Base-by-base conservation (phyloP, 164 flowering plant genomes). In the Chloranthus sessilifolius region DNA sequence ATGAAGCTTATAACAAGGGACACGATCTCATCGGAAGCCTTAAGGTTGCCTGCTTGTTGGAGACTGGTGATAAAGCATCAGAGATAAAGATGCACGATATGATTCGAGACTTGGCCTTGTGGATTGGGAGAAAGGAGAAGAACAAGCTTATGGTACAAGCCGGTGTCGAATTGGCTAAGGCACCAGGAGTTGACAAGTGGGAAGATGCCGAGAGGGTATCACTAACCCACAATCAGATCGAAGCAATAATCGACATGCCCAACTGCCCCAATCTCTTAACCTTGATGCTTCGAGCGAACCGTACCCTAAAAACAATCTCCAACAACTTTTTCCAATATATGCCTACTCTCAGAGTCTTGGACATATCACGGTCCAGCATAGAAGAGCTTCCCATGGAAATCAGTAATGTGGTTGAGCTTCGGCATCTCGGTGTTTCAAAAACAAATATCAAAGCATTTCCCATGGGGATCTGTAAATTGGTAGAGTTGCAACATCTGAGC, bases 11-110 rank as follows among this genome's bases (percentile, higher is more conserved):
- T 14, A 53, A 53, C 34, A 42, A 41, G 37, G 57, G 57, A 7
- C 22, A 29, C 8, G 40, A 26, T 3, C 29, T 53, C 5, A 43
- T 53, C 12, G 37, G 21, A n/a, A 53, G 24, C 7, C 35, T 30
- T 19, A 53, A 41, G 33, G 48, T 28, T 12, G 26, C 48, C 29
- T 53, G 57, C 27, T 28, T 53, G 15, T 19, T 53, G 22, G 57
- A 53, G 25, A 21, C 29, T 11, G 48, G 47, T 3, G 2, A 14
- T 21, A 4, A 20, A 50, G 12, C 27, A 17, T n/a, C 19, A 10
- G 7, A 12, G 0, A 30, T 53, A 4, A 53, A 53, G 47, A 41
- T 53, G 29, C 40, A 53, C 14, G 37, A 19, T 38, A 20, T 53
- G 26, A 29, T 53, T 7, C 48, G 29, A 28, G 47, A 42, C 30